phyloP scores from a whole-genome alignment of 1,284 basidiomycete species.

The Blastosporella zonata region DNA sequence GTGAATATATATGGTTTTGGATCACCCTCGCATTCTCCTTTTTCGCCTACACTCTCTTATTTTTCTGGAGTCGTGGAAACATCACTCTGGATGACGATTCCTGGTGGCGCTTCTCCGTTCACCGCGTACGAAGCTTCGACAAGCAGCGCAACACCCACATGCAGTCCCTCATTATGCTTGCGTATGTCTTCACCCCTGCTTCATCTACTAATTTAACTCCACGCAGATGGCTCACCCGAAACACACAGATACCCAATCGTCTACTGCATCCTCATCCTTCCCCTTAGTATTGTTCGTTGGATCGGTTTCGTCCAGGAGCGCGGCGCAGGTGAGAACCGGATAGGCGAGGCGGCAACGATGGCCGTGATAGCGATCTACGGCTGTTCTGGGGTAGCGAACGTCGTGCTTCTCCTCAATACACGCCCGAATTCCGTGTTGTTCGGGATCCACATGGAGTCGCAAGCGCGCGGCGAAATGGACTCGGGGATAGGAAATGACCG shows the following conservation, averaged over 20 bases:
- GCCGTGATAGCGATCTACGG: slow-evolving; percentile 29
- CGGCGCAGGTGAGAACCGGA: slow-evolving; percentile 13
- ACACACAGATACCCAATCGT: slow-evolving; percentile 27
- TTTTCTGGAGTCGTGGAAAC: slow-evolving; percentile 38
- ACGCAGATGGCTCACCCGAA: background rate
- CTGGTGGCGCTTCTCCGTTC: slow-evolving; percentile 35
- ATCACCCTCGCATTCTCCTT: slow-evolving; percentile 33
- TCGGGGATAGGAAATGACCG: background rate
- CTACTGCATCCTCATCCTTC: slow-evolving; percentile 28
- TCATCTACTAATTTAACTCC: background rate
- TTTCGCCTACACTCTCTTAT: slow-evolving; percentile 30
- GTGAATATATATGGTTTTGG: slow-evolving; percentile 47
- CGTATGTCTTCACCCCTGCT: slow-evolving; percentile 20
- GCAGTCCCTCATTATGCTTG: slow-evolving; percentile 31
- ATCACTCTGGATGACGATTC: slow-evolving; percentile 30
- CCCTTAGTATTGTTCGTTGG: slow-evolving; percentile 30
- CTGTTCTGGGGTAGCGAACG: slow-evolving; percentile 35
- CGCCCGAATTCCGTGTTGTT: slow-evolving; percentile 30
- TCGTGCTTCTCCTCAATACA: slow-evolving; percentile 32
- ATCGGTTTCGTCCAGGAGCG: slow-evolving; percentile 26
- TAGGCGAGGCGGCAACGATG: slow-evolving; percentile 32
- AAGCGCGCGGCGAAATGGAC: background rate
- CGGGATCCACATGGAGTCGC: slow-evolving; percentile 7
- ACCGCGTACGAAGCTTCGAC: slow-evolving; percentile 18
- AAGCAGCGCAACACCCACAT: slow-evolving; percentile 16